Evolutionary conservation across 1,284 basidiomycete genomes (phyloP), one percentile per base, ranked within the genome.

Genomic region (Chondrostereum purpureum): DNA sequence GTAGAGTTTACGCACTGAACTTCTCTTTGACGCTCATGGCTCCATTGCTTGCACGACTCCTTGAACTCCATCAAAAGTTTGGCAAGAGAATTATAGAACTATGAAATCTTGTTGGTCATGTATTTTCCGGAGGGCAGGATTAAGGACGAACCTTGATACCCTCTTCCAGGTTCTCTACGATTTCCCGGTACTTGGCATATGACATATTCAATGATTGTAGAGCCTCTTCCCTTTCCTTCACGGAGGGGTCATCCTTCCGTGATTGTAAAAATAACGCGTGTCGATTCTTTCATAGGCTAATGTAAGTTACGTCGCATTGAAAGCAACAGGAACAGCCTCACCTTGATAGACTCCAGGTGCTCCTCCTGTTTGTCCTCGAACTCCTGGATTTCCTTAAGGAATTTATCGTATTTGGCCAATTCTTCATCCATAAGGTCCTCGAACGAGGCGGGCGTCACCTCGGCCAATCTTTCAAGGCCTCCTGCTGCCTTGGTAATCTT

Each of bases 121-220:
- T 20, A 10, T 3, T 35, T 35, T n/a, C 27, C 38, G 3, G 39
- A 17, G 13, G 19, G 2, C n/a, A 24, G 18, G 27, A 47, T 11
- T 41, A 22, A 17, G 36, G 17, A 44, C 64, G 21, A 53, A 84
- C 88, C 69, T 92, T 85, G 53, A 91, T 73, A 1, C 94, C 94
- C 60, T 97, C 93, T 43, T 89, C 83, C 10, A 95, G 70, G 60
- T 97, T 92, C 44, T 80, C 78, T 1, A 72, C 73, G 13, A 96
- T 87, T 63, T 97, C 93, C 41, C 79, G 75, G 64, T 94, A 96
- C 58, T 92, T 92, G 65, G 84, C 83, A 63, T 92, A 91, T 0
- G 92, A 89, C 24, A 86, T 64, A 54, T 96, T 91, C 42, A 97
- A 79, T n/a, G 83, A 83, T 58, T 93, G 92, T 34, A 98, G 65